Evolutionary conservation across 176 grass and related monocot genomes (phyloP).

Genomic region (Olyra latifolia): DNA sequence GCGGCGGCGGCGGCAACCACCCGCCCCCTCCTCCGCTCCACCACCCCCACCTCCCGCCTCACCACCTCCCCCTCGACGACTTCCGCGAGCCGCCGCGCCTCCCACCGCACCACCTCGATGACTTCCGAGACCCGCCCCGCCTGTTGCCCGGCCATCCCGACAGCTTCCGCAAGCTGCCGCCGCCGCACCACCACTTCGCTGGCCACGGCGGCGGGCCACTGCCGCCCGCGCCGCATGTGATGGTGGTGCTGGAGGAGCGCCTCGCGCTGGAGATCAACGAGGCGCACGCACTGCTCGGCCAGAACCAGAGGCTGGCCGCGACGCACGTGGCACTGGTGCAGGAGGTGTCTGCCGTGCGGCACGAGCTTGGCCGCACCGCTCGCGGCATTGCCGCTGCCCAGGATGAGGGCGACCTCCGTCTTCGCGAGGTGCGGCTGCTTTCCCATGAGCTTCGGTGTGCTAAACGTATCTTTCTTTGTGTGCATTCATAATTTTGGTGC

Average conservation of each 20-base stretch:
- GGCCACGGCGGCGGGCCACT: constrained; percentile 34
- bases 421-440: constrained; percentile 63
- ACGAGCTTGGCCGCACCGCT: constrained; percentile 63
- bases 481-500: neutral
- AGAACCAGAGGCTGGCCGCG: constrained; percentile 92
- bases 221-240: constrained; percentile 40
- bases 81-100: constrained; percentile 44
- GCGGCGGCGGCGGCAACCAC: constrained; percentile 17
- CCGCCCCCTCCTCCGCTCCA: constrained; percentile 34
- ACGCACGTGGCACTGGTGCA: constrained; percentile 96
- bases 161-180: constrained; percentile 32
- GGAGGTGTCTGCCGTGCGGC: constrained; percentile 72
- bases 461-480: neutral
- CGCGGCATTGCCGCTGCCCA: constrained; percentile 44
- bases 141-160: constrained; percentile 39
- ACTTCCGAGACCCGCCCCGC: constrained; percentile 44
- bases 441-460: neutral
- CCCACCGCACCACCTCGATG: constrained; percentile 38
- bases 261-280: constrained; percentile 79
- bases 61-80: constrained; percentile 53
- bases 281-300: constrained; percentile 66
- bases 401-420: constrained; percentile 70
- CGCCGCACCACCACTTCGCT: constrained; percentile 43
- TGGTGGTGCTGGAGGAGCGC: constrained; percentile 79
- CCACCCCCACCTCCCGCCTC: constrained; percentile 28